Percentiles rank a stretch among this genome's conserved stretches.
phyloP scores from a whole-genome alignment of 202 grass and related monocot species.

The Setaria italica region DNA sequence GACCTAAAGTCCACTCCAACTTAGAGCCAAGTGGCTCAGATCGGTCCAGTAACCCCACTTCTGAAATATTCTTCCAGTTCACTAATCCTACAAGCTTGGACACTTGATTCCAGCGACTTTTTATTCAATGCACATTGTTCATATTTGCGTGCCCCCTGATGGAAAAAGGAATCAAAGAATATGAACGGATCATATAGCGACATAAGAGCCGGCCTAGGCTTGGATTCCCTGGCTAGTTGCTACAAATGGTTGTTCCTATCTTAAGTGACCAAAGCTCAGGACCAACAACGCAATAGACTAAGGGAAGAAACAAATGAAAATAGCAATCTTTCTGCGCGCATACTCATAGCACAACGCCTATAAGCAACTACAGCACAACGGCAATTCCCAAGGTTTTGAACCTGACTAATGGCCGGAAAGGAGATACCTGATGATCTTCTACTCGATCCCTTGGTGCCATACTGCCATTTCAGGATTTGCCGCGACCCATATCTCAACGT shows the following conservation, averaged over 20 bases:
- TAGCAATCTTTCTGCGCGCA: slow-evolving; percentile 25
- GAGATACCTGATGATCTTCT: not conserved
- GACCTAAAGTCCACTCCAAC: not conserved
- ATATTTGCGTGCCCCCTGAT: slow-evolving; percentile 23
- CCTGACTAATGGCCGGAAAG: slow-evolving; percentile 29
- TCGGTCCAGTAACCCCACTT: slow-evolving; percentile 19
- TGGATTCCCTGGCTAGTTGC: slow-evolving; percentile 45
- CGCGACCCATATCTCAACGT: not conserved
- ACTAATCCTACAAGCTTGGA: slow-evolving; percentile 12
- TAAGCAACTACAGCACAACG: slow-evolving; percentile 40
- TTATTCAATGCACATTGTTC: slow-evolving; percentile 30
- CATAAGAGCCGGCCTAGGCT: slow-evolving; percentile 18
- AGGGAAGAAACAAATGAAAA: slow-evolving; percentile 41
- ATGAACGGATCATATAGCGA: slow-evolving; percentile 38
- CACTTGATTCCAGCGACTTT: slow-evolving; percentile 1
- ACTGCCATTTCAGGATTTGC: not conserved
- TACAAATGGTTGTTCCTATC: slow-evolving; percentile 55
- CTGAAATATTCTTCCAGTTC: slow-evolving; percentile 17
- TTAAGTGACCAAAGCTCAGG: slow-evolving; percentile 55
- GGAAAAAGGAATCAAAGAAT: slow-evolving; percentile 44
- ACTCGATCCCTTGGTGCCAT: no score
- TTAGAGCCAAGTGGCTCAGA: not conserved
- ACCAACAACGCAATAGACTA: slow-evolving; percentile 52
- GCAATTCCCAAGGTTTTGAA: slow-evolving; percentile 46
- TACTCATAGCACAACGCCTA: slow-evolving; percentile 37